phyloP scores from a whole-genome alignment of 2,329 filamentous ascomycete genomes.

The Chalaropsis ovoidea region DNA sequence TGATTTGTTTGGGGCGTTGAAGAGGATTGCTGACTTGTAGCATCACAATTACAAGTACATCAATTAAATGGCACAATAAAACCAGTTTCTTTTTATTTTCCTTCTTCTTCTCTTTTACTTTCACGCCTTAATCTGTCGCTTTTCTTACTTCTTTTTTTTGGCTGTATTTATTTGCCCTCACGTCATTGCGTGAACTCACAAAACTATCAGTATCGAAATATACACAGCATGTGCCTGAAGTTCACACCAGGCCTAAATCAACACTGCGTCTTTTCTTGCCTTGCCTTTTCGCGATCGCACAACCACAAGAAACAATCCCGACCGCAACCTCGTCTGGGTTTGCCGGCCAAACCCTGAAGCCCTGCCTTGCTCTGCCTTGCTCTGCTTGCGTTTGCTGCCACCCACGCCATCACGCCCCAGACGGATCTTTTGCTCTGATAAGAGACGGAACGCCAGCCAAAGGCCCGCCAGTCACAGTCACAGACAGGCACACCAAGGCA shows the following conservation, averaged over 20 bases:
- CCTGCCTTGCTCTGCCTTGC: background rate
- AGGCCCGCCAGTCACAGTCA: background rate
- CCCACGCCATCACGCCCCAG: background rate
- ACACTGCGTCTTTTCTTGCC: background rate
- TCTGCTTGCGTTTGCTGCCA: background rate
- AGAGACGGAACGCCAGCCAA: background rate
- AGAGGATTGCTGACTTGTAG: constrained; percentile 7
- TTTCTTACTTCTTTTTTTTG: background rate
- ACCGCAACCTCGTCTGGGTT: background rate
- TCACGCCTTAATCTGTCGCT: background rate
- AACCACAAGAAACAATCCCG: background rate
- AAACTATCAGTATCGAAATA: background rate
- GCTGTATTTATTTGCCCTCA: background rate
- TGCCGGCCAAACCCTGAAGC: background rate
- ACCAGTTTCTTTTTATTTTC: constrained; percentile 4
- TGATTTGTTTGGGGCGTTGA: background rate
- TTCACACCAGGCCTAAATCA: background rate
- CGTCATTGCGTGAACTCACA: background rate
- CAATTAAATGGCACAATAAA: constrained; percentile 8
- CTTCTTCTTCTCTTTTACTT: background rate
- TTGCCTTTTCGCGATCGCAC: constrained; percentile 5
- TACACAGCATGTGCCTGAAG: background rate
- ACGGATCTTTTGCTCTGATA: background rate
- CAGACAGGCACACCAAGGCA: background rate
- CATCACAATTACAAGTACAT: constrained; percentile 1